phyloP scores from a whole-genome alignment of 495 filamentous ascomycete genomes.

The Margaritispora aquatica region DNA sequence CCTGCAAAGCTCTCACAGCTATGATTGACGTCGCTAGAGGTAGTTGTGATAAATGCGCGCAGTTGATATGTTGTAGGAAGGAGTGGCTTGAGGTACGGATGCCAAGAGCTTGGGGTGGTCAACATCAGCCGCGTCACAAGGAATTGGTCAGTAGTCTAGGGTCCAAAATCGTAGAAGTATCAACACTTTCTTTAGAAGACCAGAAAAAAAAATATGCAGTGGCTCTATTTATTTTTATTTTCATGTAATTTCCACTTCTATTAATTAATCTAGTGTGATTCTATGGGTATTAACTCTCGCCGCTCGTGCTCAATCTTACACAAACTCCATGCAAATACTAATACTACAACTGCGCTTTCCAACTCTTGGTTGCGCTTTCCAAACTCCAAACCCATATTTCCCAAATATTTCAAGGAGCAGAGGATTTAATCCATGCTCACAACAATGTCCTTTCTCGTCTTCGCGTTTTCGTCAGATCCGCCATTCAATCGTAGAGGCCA shows the following conservation, averaged over 20 bases:
- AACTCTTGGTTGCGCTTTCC: conserved; percentile 17
- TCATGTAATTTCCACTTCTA: neutral
- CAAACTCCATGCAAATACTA: conserved; percentile 14
- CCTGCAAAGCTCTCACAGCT: conserved; percentile 14
- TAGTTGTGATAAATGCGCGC: conserved; percentile 1
- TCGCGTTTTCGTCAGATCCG: no score
- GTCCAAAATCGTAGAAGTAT: no score
- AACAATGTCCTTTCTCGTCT: no score
- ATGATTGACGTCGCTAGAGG: conserved; percentile 19
- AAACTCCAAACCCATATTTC: neutral
- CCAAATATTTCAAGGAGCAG: neutral
- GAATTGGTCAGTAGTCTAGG: no score
- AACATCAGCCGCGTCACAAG: conserved; percentile 2
- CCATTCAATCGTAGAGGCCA: no score
- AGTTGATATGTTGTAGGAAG: conserved; percentile 5
- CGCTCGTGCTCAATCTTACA: neutral
- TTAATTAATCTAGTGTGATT: neutral
- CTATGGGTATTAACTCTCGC: neutral
- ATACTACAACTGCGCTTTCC: conserved; percentile 18
- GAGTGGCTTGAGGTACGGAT: neutral
- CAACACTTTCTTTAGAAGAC: no score
- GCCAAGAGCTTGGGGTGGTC: neutral
- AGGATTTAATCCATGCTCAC: no score
- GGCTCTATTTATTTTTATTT: no score
- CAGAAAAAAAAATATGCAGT: no score